phyloP scores from a whole-genome alignment of 495 filamentous ascomycete genomes.

The Tuber melanosporum region DNA sequence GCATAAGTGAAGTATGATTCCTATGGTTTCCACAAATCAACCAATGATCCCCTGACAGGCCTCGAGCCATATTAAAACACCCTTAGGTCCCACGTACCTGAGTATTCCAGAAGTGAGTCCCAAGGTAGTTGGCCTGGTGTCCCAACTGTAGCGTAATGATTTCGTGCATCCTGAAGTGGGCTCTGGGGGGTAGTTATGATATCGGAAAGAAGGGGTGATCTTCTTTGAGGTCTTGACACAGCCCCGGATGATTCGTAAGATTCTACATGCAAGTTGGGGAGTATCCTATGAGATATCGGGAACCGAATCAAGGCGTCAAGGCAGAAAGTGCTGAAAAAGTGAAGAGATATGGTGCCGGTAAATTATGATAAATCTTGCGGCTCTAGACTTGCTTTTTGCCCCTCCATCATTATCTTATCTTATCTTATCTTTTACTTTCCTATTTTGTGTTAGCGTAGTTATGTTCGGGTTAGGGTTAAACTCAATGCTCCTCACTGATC shows the following conservation, averaged over 20 bases:
- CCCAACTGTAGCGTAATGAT: slow-evolving; percentile 92
- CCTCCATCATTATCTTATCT: slow-evolving; percentile 11
- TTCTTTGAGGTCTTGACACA: not conserved
- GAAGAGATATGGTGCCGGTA: not conserved
- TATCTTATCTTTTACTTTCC: slow-evolving; percentile 14
- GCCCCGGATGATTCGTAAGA: not conserved
- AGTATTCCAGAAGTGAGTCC: slow-evolving; percentile 97
- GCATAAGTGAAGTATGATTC: slow-evolving; percentile 97
- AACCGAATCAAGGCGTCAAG: slow-evolving; percentile 7
- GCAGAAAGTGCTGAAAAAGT: slow-evolving; percentile 4
- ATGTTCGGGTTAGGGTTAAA: not conserved
- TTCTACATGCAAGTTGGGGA: not conserved
- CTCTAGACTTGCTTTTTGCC: slow-evolving; percentile 6
- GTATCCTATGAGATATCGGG: not conserved
- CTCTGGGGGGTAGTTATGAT: slow-evolving; percentile 1
- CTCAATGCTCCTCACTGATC: not conserved
- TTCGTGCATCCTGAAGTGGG: slow-evolving; percentile 67
- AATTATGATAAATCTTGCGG: slow-evolving; percentile 5
- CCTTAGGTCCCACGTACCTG: slow-evolving; percentile 52
- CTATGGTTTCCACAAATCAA: slow-evolving; percentile 44
- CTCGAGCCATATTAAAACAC: not conserved
- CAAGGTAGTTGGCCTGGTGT: slow-evolving; percentile 84
- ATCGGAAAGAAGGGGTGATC: not conserved
- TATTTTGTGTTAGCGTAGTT: not conserved
- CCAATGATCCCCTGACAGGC: not conserved